Base-by-base conservation (phyloP, 139 green algal species). In the Limnomonas spitsbergensis region DNA sequence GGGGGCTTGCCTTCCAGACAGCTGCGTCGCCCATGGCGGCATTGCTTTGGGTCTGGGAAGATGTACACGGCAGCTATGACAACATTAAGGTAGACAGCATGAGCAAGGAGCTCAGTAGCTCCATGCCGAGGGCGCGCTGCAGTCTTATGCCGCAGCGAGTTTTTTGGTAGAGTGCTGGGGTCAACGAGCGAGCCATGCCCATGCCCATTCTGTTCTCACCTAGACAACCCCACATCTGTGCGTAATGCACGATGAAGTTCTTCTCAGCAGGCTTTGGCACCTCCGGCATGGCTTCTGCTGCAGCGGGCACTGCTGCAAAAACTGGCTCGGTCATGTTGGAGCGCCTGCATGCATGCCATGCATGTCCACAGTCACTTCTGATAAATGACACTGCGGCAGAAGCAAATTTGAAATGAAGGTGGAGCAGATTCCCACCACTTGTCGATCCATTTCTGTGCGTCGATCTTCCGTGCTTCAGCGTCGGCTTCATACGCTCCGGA, bases 211-310 rank as follows among this genome's bases (percentile, higher is more conserved):
- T 31, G 34, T 42, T 42, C 81, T 71, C 73, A 83, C 78, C 86
- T 14, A 90, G 74, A 0, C 81, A 81, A 3, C 38, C 52, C 76
- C 81, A 81, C 71, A 90, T 81, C 78, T 88, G 82, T 66, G 83
- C 6, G 56, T 85, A 85, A 53, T 84, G 76, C 3, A 39, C 67
- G 2, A 86, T 2, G 1, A 77, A 80, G 4, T 70, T 66, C 2
- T 74, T 54, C 14, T 32, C n/a, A 70, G 31, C 66, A 40, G 36
- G 26, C 35, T 1, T 27, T 36, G 2, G 54, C n/a, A 0, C 32
- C 27, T 9, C 29, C 29, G 27, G 7, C 27, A 35, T 70, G 29
- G 56, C 4, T 9, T 70, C n/a, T 9, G 24, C 56, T 32, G 56
- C n/a, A 20, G 7, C 29, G 7, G 29, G 7, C 27, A 70, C 9